A percentile compares a stretch with the other conserved stretches of the same genome.
These are phyloP conservation scores for Diplodia intermedia DNA, from an alignment of 2,329 filamentous ascomycete species.

Conservation along the genomic window DNA sequence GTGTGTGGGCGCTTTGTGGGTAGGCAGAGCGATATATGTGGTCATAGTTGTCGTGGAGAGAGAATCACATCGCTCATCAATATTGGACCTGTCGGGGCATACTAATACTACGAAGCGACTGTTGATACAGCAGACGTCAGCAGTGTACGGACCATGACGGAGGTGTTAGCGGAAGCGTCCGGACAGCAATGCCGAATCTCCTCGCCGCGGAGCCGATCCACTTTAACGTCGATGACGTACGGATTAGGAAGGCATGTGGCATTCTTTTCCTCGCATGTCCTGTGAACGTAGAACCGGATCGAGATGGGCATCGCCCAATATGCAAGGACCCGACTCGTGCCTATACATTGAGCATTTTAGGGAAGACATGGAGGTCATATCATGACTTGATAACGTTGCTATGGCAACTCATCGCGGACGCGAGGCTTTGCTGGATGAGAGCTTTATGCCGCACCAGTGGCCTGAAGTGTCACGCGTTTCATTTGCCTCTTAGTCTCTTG, in stretches of 20 bases:
- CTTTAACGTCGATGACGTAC: neutral
- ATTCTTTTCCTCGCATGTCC: neutral
- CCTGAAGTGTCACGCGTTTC: too few relatives aligned
- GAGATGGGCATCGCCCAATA: neutral
- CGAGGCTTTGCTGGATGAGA: neutral
- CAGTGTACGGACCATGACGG: neutral
- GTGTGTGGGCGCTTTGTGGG: neutral
- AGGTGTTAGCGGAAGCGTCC: neutral
- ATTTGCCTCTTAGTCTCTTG: neutral
- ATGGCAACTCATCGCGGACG: neutral
- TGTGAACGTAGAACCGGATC: neutral
- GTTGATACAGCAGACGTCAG: neutral
- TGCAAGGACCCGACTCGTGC: neutral
- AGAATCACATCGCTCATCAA: neutral
- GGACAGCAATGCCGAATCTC: neutral
- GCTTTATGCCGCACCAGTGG: too few relatives aligned
- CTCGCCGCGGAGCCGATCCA: neutral
- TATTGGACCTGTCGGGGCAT: neutral
- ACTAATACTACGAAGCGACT: neutral
- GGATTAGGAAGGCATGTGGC: neutral
- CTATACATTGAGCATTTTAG: too few relatives aligned
- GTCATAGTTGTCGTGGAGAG: neutral
- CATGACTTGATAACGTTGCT: too few relatives aligned
- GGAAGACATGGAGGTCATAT: too few relatives aligned
- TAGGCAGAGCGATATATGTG: neutral